A percentile compares a stretch with the other conserved stretches of the same genome.
These are phyloP conservation scores for Penicillium sp. DNA, from an alignment of 2,329 filamentous ascomycete species.

Conservation along the genomic window DNA sequence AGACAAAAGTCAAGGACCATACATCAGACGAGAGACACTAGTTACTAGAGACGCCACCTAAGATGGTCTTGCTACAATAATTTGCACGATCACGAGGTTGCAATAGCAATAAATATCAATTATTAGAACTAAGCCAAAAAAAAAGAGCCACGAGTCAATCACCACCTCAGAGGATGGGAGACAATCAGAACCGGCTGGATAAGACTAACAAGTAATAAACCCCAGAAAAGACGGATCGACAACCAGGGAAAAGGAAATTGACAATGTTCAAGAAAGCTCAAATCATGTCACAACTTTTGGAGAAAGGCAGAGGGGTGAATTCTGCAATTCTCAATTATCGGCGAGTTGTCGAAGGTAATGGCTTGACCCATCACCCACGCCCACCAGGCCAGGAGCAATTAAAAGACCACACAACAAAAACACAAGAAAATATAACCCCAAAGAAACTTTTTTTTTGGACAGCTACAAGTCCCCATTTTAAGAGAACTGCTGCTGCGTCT, in stretches of 20 bases:
- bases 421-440: not conserved
- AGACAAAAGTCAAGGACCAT: not conserved
- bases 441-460: not conserved
- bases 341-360: constrained; percentile 32
- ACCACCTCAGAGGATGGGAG: constrained; percentile 44
- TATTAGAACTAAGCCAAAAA: constrained; percentile 22
- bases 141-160: constrained; percentile 55
- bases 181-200: constrained; percentile 55
- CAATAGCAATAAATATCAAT: not conserved
- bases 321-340: constrained; percentile 30
- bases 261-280: constrained; percentile 23
- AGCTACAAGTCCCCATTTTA: constrained; percentile 4
- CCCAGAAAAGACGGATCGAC: constrained; percentile 15
- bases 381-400: constrained; percentile 33
- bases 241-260: constrained; percentile 4
- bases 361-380: constrained; percentile 41
- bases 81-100: not conserved
- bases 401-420: constrained; percentile 14
- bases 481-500: constrained; percentile 20
- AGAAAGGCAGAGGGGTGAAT: constrained; percentile 24
- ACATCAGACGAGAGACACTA: not conserved
- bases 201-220: constrained; percentile 12
- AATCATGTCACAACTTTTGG: constrained; percentile 34
- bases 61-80: not conserved
- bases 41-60: not conserved